Percentiles rank a stretch among this genome's conserved stretches.
These are phyloP conservation scores for Fragosphaeria purpurea DNA, from an alignment of 2,329 filamentous ascomycete genomes.

Conservation along the genomic window DNA sequence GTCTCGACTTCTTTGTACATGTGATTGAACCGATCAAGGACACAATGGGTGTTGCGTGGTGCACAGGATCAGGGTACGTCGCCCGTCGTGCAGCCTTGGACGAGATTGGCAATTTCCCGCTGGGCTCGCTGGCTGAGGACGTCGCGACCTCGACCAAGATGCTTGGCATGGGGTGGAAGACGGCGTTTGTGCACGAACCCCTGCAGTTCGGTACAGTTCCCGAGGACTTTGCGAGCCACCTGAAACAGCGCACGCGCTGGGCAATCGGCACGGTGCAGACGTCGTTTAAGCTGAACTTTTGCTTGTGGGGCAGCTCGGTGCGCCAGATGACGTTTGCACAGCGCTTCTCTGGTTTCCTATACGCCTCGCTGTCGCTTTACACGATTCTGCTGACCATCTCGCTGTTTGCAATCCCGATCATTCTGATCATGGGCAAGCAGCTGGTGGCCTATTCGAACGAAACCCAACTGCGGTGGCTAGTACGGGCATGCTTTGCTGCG, in stretches of 20 bases:
- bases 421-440: constrained; percentile 43
- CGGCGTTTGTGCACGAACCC: constrained; percentile 48
- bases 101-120: constrained; percentile 51
- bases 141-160: constrained; percentile 48
- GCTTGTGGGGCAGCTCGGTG: constrained; percentile 43
- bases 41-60: constrained; percentile 48
- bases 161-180: constrained; percentile 52
- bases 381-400: constrained; percentile 40
- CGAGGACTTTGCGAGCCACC: constrained; percentile 43
- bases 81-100: constrained; percentile 49
- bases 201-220: constrained; percentile 52
- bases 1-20: constrained; percentile 49
- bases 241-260: constrained; percentile 50
- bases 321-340: constrained; percentile 44
- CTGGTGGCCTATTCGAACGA: constrained; percentile 45
- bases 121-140: constrained; percentile 51
- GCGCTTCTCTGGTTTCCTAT: constrained; percentile 49
- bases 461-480: constrained; percentile 47
- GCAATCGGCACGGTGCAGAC: constrained; percentile 48
- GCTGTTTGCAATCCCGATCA: constrained; percentile 49
- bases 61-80: constrained; percentile 54
- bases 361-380: constrained; percentile 44
- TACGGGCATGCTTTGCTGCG: constrained; percentile 43
- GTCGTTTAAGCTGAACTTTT: constrained; percentile 50
- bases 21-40: constrained; percentile 41